Percentiles rank a stretch among this genome's conserved stretches.
Evolutionary conservation across 176 grass and related monocot genomes (phyloP).

Genomic region (Saccharum officinarum): DNA sequence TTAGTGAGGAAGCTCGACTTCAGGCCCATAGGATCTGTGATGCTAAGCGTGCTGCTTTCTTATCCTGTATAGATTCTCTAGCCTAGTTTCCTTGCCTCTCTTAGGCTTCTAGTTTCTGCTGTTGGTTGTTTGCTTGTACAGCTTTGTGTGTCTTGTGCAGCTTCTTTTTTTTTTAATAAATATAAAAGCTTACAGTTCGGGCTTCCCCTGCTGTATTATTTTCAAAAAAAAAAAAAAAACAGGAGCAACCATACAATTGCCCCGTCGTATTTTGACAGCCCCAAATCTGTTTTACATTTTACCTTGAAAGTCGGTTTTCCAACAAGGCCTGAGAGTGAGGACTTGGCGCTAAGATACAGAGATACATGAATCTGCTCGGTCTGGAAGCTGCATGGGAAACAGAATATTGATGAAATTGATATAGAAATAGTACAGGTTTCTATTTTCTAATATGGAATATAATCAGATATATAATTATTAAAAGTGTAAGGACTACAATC

Average conservation of each 20-base stretch:
- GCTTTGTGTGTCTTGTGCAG: too few relatives aligned
- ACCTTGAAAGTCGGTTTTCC: conserved; percentile 75
- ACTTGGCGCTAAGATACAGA: conserved; percentile 80
- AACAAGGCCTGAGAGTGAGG: conserved; percentile 63
- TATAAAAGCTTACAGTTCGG: too few relatives aligned
- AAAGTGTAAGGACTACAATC: background rate
- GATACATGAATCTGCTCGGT: conserved; percentile 82
- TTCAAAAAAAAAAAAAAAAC: too few relatives aligned
- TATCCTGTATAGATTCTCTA: too few relatives aligned
- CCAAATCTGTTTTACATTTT: conserved; percentile 39
- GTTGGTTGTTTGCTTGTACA: too few relatives aligned
- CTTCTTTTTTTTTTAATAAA: too few relatives aligned
- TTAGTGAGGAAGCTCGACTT: too few relatives aligned
- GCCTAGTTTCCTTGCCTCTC: too few relatives aligned
- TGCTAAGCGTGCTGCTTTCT: too few relatives aligned
- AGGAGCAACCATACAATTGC: background rate
- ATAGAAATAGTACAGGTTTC: background rate
- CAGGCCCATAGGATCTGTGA: too few relatives aligned
- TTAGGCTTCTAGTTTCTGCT: too few relatives aligned
- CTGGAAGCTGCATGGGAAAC: conserved; percentile 65
- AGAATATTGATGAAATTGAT: conserved; percentile 22
- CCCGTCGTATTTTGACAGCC: background rate
- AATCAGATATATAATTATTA: background rate
- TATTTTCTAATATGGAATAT: background rate
- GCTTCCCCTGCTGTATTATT: too few relatives aligned